A percentile compares a stretch with the other conserved stretches of the same genome.
These are phyloP conservation scores for Camellia japonica DNA, from an alignment of 148 eudicot species.

Conservation along the genomic window DNA sequence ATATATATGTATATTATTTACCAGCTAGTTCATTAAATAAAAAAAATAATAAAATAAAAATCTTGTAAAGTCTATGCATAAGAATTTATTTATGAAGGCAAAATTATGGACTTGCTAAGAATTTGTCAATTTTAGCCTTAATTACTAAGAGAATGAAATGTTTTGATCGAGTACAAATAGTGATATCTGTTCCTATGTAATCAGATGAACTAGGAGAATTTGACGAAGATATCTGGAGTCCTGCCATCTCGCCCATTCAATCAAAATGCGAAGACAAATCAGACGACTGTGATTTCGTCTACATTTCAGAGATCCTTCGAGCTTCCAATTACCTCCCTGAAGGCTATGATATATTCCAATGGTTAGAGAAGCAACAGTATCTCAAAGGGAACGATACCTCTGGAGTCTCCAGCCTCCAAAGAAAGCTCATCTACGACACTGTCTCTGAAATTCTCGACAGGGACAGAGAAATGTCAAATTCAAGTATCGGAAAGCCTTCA, in stretches of 20 bases:
- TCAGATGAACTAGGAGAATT: slow-evolving; percentile 44
- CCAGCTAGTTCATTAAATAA: no score
- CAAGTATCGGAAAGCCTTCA: slow-evolving; percentile 11
- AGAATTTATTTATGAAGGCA: no score
- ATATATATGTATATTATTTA: no score
- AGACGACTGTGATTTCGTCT: slow-evolving; percentile 52
- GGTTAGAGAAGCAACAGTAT: slow-evolving; percentile 68
- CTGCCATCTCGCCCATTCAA: slow-evolving; percentile 34
- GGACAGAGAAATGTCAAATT: slow-evolving; percentile 26
- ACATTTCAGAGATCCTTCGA: slow-evolving; percentile 66
- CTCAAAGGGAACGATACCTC: slow-evolving; percentile 54
- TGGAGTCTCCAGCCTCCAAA: slow-evolving; percentile 48
- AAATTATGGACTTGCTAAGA: no score
- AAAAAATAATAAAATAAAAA: no score
- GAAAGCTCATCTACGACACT: slow-evolving; percentile 50
- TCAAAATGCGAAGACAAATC: slow-evolving; percentile 37
- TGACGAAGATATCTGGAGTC: slow-evolving; percentile 79
- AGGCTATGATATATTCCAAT: slow-evolving; percentile 47
- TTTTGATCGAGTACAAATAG: no score
- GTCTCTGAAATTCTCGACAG: slow-evolving; percentile 59
- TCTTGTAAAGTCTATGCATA: no score
- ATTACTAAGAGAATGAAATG: no score
- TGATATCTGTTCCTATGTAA: no score
- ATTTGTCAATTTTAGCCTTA: no score
- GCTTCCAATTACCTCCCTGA: slow-evolving; percentile 63